A percentile compares a stretch with the other conserved stretches of the same genome.
phyloP scores from a whole-genome alignment of 1,284 basidiomycete species.

The Cryptococcus hybrid region DNA sequence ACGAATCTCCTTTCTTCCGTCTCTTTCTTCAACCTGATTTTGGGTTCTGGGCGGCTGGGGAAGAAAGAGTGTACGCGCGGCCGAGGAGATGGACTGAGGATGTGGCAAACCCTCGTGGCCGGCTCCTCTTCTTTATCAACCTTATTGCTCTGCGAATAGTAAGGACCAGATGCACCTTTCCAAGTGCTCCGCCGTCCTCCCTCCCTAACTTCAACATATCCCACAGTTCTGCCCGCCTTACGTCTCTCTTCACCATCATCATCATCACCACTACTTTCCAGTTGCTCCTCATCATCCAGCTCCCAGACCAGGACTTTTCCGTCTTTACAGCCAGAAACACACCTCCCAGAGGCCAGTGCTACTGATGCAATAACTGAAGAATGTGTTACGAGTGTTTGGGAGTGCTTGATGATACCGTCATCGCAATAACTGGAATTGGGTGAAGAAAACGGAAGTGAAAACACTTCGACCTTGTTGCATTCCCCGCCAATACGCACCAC shows the following conservation, averaged over 20 bases:
- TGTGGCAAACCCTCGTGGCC: conserved; percentile 25
- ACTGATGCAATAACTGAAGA: conserved; percentile 38
- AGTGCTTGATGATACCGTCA: background rate
- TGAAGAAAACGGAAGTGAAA: conserved; percentile 29
- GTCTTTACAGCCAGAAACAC: conserved; percentile 43
- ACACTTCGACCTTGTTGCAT: conserved; percentile 48
- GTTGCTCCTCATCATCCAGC: conserved; percentile 30
- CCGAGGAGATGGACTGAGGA: conserved; percentile 40
- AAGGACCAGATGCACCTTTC: conserved; percentile 23
- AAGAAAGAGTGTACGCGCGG: conserved; percentile 41
- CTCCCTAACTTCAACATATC: conserved; percentile 39
- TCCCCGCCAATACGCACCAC: conserved; percentile 47
- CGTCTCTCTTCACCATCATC: conserved; percentile 1
- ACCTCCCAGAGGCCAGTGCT: conserved; percentile 35
- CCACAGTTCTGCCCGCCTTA: conserved; percentile 28
- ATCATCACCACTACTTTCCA: conserved; percentile 6
- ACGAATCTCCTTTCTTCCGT: conserved; percentile 16
- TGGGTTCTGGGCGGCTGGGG: conserved; percentile 24
- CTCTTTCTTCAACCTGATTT: background rate
- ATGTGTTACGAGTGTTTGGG: conserved; percentile 44
- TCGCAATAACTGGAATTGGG: background rate
- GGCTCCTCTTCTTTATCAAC: background rate
- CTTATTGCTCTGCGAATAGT: background rate
- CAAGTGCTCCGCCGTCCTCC: conserved; percentile 24
- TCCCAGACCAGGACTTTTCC: conserved; percentile 49